Base-by-base conservation (phyloP, 225 moss, liverwort and hornwort species). In the Pseudoscleropodium purum region DNA sequence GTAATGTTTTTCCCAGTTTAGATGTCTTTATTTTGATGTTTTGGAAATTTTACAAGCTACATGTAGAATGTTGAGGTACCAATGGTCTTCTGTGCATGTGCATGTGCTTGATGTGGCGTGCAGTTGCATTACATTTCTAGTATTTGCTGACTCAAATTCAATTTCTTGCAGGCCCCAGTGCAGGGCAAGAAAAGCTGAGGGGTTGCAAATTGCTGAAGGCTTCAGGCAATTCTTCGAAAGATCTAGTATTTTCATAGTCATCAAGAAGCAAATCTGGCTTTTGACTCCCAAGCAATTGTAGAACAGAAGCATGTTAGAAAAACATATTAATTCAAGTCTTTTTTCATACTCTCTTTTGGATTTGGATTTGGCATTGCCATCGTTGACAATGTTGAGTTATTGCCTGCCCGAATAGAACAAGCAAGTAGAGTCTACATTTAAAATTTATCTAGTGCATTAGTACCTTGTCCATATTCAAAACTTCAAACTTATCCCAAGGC, bases 131-230 rank as follows among this genome's bases (percentile, higher is more conserved):
- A 5, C 37, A 83, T 63, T 68, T 57, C 79, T 15, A 47, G 24
- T 54, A 26, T 79, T 21, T 41, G 15, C 56, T 66, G 63, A 79
- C 76, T 69, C 36, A n/a, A 82, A 37, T 60, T 49, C 43, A n/a
- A 51, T 36, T 82, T 84, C 43, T 83, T 90, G 82, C 92, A 92
- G 91, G 90, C 79, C 64, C 63, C 15, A 66, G 31, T 75, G 91
- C 90, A 82, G 83, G 89, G 80, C 85, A 85, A 81, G 90, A 90
- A 75, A 94, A 92, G 63, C 68, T 94, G 64, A 87, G 84, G 39
- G 84, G 86, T 67, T 94, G 94, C 85, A 92, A 85, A 84, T 83
- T 88, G 79, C 77, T 90, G 82, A 92, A 94, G 86, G 77, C 91
- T 81, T 69, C 90, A 81, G 75, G 89, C 54, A 86, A 62, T 66